Evolutionary conservation across 106 monocot species (phyloP).

Genomic region (Allium fistulosum): DNA sequence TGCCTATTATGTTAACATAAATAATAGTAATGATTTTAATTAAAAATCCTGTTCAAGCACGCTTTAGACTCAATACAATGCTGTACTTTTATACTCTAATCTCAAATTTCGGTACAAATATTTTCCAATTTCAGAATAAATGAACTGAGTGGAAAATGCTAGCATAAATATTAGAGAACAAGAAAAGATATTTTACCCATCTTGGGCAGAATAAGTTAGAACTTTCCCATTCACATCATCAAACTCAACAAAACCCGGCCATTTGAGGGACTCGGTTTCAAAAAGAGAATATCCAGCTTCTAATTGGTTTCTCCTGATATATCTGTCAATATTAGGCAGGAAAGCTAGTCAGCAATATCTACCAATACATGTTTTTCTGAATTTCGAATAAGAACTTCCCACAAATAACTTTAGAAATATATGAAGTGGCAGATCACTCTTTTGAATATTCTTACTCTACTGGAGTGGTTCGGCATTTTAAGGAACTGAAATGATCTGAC

Average conservation of each 20-base stretch:
- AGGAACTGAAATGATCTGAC: constrained; percentile 79
- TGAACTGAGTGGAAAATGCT: too few species aligned
- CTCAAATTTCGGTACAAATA: too few species aligned
- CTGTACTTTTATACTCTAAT: too few species aligned
- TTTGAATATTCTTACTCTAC: constrained; percentile 55
- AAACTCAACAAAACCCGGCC: constrained; percentile 96
- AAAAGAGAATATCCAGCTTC: constrained; percentile 85
- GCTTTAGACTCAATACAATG: too few species aligned
- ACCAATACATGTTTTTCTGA: too few species aligned
- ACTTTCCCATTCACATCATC: constrained; percentile 97
- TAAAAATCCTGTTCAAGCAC: too few species aligned
- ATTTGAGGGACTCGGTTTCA: constrained; percentile 81
- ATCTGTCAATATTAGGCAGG: constrained; percentile 31
- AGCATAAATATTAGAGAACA: too few species aligned
- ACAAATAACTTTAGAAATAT: too few species aligned
- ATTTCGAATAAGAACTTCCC: background rate
- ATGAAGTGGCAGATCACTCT: too few species aligned
- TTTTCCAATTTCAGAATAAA: too few species aligned
- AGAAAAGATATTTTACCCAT: constrained; percentile 34
- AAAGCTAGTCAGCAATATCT: background rate
- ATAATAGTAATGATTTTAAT: too few species aligned
- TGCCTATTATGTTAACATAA: too few species aligned
- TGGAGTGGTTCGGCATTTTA: constrained; percentile 87
- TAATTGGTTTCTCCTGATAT: constrained; percentile 75
- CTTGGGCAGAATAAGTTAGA: constrained; percentile 82